Base-by-base conservation (phyloP, 2,329 filamentous ascomycete species). In the Coniochaeta sp. region DNA sequence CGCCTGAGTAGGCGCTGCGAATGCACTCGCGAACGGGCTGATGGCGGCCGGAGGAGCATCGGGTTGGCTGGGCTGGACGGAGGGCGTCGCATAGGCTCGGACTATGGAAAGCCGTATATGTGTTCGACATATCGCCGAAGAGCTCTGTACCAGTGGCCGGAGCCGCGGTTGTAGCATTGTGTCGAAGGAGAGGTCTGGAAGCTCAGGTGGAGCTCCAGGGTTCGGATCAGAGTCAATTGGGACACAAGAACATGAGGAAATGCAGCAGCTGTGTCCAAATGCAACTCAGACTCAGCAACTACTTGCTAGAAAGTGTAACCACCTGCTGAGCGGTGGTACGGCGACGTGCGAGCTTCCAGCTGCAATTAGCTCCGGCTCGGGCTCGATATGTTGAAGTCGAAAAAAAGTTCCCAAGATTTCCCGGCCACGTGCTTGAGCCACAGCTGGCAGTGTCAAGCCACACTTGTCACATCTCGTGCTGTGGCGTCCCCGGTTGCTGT, bases 91-190 rank as follows among this genome's bases (percentile, higher is more conserved):
- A 61, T 69, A 70, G 14, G 59, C 59, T 59, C 68, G 67, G 24
- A 64, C 61, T 40, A 67, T 54, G 9, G 47, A 52, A 40, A 58
- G 61, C 34, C 64, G 61, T 12, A 67, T 40, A 28, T 60, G 55
- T 19, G 63, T 63, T 54, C 65, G 66, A 58, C 62, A 67, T 3
- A 71, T 57, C n/a, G 65, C 63, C 47, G 62, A 60, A n/a, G 62
- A 59, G 63, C 68, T 65, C 38, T 67, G 63, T 36, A 65, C 63
- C 64, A 72, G 76, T 67, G 82, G 77, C 69, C 83, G 81, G 75
- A 89, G 75, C 74, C 86, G 82, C 65, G 86, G 81, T 73, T 89
- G 87, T 64, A 90, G 75, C 87, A 91, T 90, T 57, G 64, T 72
- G 61, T 26, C 38, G 33, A 54, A 57, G 40, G 55, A n/a, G 14